Evolutionary conservation across 176 grass and related monocot genomes (phyloP).

Genomic region (Bromus sterilis): DNA sequence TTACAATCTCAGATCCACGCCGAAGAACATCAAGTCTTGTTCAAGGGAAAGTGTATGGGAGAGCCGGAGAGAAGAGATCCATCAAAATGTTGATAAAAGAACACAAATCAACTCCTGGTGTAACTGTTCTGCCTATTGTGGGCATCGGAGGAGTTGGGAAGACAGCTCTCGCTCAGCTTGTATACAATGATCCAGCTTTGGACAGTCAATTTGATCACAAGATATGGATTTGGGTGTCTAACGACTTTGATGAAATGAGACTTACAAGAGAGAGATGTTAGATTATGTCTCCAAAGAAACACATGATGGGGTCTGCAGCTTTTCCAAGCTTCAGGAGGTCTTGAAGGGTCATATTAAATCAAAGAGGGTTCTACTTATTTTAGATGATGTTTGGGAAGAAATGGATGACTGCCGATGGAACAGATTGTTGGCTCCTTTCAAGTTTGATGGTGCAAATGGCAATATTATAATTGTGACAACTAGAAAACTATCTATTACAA

Average conservation of each 20-base stretch:
- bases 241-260: background rate
- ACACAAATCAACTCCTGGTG: background rate
- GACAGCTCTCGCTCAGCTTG: background rate
- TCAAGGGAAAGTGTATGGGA: background rate
- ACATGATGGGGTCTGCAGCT: background rate
- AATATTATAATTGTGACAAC: conserved; percentile 14
- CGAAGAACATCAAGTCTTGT: background rate
- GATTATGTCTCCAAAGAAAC: background rate
- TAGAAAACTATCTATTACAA: background rate
- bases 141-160: conserved; percentile 7
- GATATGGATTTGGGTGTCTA: background rate
- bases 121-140: background rate
- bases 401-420: background rate
- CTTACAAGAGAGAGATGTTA: background rate
- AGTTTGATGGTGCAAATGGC: background rate
- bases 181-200: background rate
- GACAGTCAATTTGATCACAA: background rate
- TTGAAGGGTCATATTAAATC: background rate
- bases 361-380: background rate
- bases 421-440: background rate
- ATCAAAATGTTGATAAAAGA: background rate
- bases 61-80: background rate
- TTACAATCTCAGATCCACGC: no score
- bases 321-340: background rate
- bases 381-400: conserved; percentile 25